A percentile compares a stretch with the other conserved stretches of the same genome.
Evolutionary conservation across 345 rosid species (phyloP).

Genomic region (Psidium guajava): DNA sequence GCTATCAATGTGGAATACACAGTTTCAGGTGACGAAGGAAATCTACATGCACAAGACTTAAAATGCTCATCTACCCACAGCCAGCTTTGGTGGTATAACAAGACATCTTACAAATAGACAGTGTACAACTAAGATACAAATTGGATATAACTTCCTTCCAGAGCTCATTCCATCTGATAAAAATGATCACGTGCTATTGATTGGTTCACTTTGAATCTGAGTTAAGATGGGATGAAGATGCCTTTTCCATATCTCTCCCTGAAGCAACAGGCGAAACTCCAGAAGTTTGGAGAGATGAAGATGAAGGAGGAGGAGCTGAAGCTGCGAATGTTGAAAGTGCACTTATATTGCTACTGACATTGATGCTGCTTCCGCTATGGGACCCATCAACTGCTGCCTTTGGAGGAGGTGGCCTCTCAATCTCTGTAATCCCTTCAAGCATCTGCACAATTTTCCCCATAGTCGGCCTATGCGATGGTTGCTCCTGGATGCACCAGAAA

Average conservation of each 20-base stretch:
- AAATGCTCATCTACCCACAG: not conserved
- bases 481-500: constrained; percentile 63
- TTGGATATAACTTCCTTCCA: not conserved
- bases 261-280: constrained; percentile 33
- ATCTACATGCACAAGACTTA: not conserved
- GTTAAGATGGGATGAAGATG: constrained; percentile 18
- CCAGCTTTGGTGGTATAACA: not conserved
- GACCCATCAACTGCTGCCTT: constrained; percentile 17
- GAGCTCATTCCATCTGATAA: not conserved
- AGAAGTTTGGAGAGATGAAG: constrained; percentile 28
- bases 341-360: constrained; percentile 21
- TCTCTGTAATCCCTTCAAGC: constrained; percentile 43
- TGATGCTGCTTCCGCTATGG: constrained; percentile 18
- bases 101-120: not conserved
- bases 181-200: not conserved
- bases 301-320: constrained; percentile 35
- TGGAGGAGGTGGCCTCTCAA: constrained; percentile 38
- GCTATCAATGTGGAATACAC: not conserved
- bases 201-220: constrained; percentile 6
- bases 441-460: constrained; percentile 59
- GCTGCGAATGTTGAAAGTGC: constrained; percentile 28
- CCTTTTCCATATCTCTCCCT: constrained; percentile 17
- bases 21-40: not conserved
- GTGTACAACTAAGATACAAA: not conserved
- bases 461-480: constrained; percentile 39